Base-by-base conservation (phyloP, 768 basidiomycete species). In the Trametes gibbosa region DNA sequence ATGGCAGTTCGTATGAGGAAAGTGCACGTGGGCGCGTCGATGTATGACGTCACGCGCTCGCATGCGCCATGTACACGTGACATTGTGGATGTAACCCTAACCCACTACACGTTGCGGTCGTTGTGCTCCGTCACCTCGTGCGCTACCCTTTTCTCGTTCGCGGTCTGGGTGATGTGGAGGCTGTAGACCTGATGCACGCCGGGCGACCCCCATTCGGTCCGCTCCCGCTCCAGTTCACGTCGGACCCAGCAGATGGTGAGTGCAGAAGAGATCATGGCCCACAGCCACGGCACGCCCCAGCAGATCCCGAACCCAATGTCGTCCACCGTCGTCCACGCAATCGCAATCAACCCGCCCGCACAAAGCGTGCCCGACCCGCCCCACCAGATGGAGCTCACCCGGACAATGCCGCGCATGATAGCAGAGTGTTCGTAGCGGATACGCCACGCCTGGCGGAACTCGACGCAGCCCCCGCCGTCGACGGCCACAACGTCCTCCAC, bases 391-490 rank as follows among this genome's bases (percentile, higher is more conserved):
- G 69, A 59, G 21, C 57, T 57, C 51, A 56, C 49, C 34, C 70
- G 68, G n/a, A 70, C 53, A 40, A 69, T 59, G 25, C 57, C 62
- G 32, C 70, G 66, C 61, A 72, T 70, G 45, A 70, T 63, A 23
- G 53, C 47, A 8, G 68, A 69, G 24, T 66, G 55, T 56, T 72
- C 69, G 63, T 72, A 72, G 24, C 68, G 66, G 32, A 66, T 65
- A 16, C 70, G 70, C 71, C 71, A 72, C 5, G 69, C 71, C 59
- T 72, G 67, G 6, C 69, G 71, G 64, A 72, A 72, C 53, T 66
- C 66, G 53, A 66, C 64, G 46, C 69, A 65, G 48, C 69, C 71
- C 27, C 70, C 68, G 37, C 71, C 71, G 52, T 72, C 71, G 39
- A 72, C 71, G 32, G 71, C 69, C 49, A 72, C 61, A 63, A 72